Evolutionary conservation across 2,329 filamentous ascomycete genomes (phyloP), one percentile per base, ranked within the genome.

Genomic region (Ceratocystis destructans): DNA sequence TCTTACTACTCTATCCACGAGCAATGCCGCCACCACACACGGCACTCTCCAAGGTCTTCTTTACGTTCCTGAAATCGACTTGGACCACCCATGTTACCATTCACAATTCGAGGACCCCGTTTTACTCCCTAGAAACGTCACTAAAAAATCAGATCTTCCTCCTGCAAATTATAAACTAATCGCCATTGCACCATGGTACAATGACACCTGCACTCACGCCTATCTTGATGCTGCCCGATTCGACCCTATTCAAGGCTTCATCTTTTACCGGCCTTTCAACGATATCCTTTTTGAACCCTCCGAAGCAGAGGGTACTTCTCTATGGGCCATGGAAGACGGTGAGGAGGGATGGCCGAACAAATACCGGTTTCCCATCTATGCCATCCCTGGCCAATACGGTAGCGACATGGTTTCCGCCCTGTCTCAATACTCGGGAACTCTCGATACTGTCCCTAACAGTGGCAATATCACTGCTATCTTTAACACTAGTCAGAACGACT

Each of bases 131-230:
- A 71, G 74, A 46, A 92, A 94, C 74, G 89, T 85, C 65, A 96
- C 90, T 12, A 84, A 87, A 17, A 81, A 83, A 70, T 74, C 76
- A n/a, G 81, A 94, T 71, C 82, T 96, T 0, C 85, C 85, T 0
- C 78, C 80, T 0, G 81, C 81, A 62, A 84, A 88, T 70, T 90
- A 89, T 74, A 85, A 87, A 66, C 79, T 91, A 64, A 83, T 96
- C 71, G 92, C 88, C 33, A 77, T 96, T 64, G 92, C 90, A 28
- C 93, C 93, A 33, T 97, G 93, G 92, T 84, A 90, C 71, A 88
- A 82, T 69, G 77, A 81, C 6, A 77, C 83, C 31, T 99, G 93
- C 73, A 88, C 89, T 12, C 76, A 80, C 66, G 82, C 87, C 57
- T 96, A 90, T 73, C 80, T 97, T 61, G 76, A 80, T 20, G 79